Percentiles rank a stretch among this genome's conserved stretches.
phyloP scores from a whole-genome alignment of 768 basidiomycete species.

The Panellus pusillus region DNA sequence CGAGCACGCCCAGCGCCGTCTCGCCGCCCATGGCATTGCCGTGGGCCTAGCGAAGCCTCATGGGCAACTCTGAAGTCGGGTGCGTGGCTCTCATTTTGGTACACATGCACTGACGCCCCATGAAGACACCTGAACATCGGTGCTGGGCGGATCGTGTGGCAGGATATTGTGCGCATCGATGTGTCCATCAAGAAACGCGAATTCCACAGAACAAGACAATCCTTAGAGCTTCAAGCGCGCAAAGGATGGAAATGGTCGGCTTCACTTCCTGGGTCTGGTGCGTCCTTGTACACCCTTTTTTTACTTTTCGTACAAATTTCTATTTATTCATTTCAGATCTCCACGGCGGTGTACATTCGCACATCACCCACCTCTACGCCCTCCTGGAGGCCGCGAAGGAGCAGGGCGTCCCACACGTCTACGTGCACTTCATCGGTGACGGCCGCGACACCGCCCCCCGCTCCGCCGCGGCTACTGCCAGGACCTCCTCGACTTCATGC shows the following conservation, averaged over 20 bases:
- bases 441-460: conserved; percentile 92
- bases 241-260: conserved; percentile 75
- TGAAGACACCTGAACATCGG: conserved; percentile 69
- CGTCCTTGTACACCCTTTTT: conserved; percentile 23
- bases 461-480: conserved; percentile 78
- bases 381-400: conserved; percentile 90
- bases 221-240: conserved; percentile 71
- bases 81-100: conserved; percentile 37
- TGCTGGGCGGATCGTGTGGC: conserved; percentile 93
- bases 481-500: conserved; percentile 76
- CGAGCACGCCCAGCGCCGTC: conserved; percentile 67
- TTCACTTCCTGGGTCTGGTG: conserved; percentile 89
- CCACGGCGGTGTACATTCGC: conserved; percentile 96
- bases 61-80: conserved; percentile 99
- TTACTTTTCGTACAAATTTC: background rate
- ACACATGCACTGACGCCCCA: too few relatives aligned
- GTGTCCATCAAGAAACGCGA: conserved; percentile 85
- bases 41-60: conserved; percentile 91
- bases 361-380: conserved; percentile 86
- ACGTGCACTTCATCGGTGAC: conserved; percentile 92
- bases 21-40: conserved; percentile 83
- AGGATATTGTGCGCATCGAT: conserved; percentile 94
- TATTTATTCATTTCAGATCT: conserved; percentile 51
- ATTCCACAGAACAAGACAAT: conserved; percentile 77
- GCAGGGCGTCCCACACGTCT: conserved; percentile 78